phyloP scores from a whole-genome alignment of 2,329 filamentous ascomycete genomes.

The Ceratocystis ficicola region DNA sequence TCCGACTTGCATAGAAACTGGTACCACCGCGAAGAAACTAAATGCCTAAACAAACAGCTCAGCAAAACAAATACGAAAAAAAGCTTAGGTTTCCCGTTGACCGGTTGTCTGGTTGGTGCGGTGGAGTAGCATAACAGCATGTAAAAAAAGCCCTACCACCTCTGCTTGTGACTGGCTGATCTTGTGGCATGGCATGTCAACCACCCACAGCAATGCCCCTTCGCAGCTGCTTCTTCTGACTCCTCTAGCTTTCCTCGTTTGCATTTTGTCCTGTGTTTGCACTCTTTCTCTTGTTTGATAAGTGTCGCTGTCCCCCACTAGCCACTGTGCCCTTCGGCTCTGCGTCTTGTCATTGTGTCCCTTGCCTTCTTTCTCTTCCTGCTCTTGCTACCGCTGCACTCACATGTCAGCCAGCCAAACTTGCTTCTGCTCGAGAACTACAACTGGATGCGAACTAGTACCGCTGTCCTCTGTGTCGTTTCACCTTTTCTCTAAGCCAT shows the following conservation, averaged over 20 bases:
- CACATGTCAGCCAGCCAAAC: neutral
- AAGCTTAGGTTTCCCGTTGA: too few relatives aligned
- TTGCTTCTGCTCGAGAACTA: neutral
- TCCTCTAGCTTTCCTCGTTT: neutral
- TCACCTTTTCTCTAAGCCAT: too few relatives aligned
- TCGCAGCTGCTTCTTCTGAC: neutral
- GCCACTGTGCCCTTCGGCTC: neutral
- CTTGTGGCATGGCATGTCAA: conserved; percentile 4
- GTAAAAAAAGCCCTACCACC: neutral
- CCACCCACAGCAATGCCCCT: neutral
- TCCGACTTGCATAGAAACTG: neutral
- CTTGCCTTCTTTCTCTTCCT: neutral
- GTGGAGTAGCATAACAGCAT: neutral
- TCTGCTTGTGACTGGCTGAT: neutral
- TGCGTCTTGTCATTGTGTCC: neutral
- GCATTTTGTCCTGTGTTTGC: neutral
- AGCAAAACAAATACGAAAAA: neutral
- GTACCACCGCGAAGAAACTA: too few relatives aligned
- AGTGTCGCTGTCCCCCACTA: neutral
- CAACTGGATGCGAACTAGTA: neutral
- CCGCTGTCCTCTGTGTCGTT: neutral
- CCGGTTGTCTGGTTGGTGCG: neutral
- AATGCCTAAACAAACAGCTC: neutral
- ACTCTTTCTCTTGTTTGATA: neutral
- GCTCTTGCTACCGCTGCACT: neutral